Percentiles rank a stretch among this genome's conserved stretches.
Conservation (phyloP, 2,329 filamentous ascomycete genomes). For the Pseudogymnoascus destructans region DNA sequence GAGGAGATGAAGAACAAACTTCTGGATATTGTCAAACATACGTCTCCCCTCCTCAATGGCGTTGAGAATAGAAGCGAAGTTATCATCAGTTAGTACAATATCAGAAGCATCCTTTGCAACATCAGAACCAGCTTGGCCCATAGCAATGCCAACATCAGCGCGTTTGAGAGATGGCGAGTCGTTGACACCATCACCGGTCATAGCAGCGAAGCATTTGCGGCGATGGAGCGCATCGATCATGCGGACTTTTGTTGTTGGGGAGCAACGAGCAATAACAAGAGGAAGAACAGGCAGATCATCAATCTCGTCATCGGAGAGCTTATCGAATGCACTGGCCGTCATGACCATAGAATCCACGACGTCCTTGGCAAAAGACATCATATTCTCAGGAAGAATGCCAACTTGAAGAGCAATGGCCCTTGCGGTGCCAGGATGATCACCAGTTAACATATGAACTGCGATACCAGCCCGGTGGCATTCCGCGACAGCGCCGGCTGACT, state of each 20-base stretch:
- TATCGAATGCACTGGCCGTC: slow-evolving; percentile 68
- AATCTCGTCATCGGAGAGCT: slow-evolving; percentile 60
- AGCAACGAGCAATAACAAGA: slow-evolving; percentile 71
- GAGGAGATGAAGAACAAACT: slow-evolving; percentile 68
- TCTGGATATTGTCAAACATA: slow-evolving; percentile 62
- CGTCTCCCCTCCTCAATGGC: slow-evolving; percentile 58
- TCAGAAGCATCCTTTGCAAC: slow-evolving; percentile 73
- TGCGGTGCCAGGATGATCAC: slow-evolving; percentile 68
- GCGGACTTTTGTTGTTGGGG: slow-evolving; percentile 73
- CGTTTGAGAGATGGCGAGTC: slow-evolving; percentile 81
- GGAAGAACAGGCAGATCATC: slow-evolving; percentile 64
- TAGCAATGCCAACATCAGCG: slow-evolving; percentile 74
- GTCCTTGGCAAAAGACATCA: slow-evolving; percentile 43
- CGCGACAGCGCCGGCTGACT: slow-evolving; percentile 48
- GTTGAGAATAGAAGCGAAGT: slow-evolving; percentile 71
- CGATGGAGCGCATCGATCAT: slow-evolving; percentile 84
- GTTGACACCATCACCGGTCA: slow-evolving; percentile 95
- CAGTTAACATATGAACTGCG: slow-evolving; percentile 60
- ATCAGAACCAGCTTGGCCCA: slow-evolving; percentile 60
- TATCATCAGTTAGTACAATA: slow-evolving; percentile 79
- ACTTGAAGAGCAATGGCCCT: slow-evolving; percentile 67
- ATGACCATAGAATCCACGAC: slow-evolving; percentile 59
- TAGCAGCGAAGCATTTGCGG: slow-evolving; percentile 67
- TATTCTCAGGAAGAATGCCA: slow-evolving; percentile 57
- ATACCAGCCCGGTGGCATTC: slow-evolving; percentile 49